A percentile compares a stretch with the other conserved stretches of the same genome.
Evolutionary conservation across 805 yeast genomes (phyloP).

Genomic region (Pichia deserticola): DNA sequence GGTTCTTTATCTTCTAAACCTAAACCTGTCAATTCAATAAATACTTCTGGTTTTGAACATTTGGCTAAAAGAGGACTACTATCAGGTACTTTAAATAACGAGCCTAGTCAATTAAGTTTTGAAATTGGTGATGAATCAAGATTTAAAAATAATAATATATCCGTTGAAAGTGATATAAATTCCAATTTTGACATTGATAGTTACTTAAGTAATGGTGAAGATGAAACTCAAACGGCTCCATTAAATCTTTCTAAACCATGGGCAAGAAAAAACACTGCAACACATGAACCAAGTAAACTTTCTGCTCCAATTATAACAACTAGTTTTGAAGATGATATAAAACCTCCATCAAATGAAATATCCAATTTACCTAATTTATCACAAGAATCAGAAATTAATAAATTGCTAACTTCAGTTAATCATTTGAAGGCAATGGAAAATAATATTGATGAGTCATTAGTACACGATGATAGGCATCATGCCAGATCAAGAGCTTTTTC

Average conservation of each 20-base stretch:
- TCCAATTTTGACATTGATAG: constrained; percentile 1
- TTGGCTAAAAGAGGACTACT: constrained; percentile 4
- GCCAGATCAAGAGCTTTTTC: constrained; percentile 27
- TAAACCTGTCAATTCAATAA: too few relatives aligned
- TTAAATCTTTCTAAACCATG: constrained; percentile 4
- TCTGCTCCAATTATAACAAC: constrained; percentile 1
- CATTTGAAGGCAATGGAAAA: constrained; percentile 5
- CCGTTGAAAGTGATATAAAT: constrained; percentile 2
- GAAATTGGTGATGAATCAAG: constrained; percentile 7
- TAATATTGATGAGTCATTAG: neutral
- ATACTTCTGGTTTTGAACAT: neutral
- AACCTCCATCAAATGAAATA: neutral
- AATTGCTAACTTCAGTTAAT: neutral
- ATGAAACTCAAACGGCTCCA: constrained; percentile 7
- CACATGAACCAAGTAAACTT: neutral
- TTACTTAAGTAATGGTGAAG: constrained; percentile 5
- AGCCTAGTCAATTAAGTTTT: constrained; percentile 9
- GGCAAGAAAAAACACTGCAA: neutral
- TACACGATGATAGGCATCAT: constrained; percentile 1
- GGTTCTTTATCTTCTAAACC: too few relatives aligned
- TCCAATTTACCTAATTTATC: constrained; percentile 3
- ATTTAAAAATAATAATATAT: neutral
- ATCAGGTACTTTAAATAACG: constrained; percentile 2
- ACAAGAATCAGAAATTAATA: constrained; percentile 9
- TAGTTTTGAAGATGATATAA: neutral